These are phyloP conservation scores for Aspergillus bertholletiae DNA, from an alignment of 495 filamentous ascomycete species.

Conservation along the genomic window DNA sequence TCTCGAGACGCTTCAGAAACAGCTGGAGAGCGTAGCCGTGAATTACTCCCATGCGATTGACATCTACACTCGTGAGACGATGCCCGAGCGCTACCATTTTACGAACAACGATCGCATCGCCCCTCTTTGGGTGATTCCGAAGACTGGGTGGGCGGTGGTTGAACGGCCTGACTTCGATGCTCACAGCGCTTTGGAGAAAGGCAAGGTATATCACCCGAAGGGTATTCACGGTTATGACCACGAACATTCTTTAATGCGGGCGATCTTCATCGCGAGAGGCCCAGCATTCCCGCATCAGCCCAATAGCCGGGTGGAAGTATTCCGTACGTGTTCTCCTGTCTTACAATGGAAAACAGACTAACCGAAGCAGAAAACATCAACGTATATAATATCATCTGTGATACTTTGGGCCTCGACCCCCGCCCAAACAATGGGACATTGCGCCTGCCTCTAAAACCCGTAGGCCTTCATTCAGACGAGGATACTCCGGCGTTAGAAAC, in stretches of 20 bases:
- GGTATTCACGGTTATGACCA: constrained; percentile 92
- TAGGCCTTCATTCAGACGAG: constrained; percentile 63
- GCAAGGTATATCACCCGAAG: constrained; percentile 64
- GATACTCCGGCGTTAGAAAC: constrained; percentile 27
- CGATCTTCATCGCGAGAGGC: constrained; percentile 84
- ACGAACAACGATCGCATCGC: constrained; percentile 81
- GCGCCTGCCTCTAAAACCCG: constrained; percentile 66
- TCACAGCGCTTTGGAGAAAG: constrained; percentile 54
- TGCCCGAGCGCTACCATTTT: constrained; percentile 90
- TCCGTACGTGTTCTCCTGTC: constrained; percentile 57
- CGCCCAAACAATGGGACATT: constrained; percentile 85
- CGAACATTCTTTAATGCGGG: constrained; percentile 84
- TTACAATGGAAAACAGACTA: constrained; percentile 1
- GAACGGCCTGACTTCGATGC: constrained; percentile 74
- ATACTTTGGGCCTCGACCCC: constrained; percentile 67
- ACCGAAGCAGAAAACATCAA: constrained; percentile 73
- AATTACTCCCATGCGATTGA: constrained; percentile 66
- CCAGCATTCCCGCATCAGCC: constrained; percentile 83
- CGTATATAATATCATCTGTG: constrained; percentile 92
- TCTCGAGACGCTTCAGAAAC: constrained; percentile 38
- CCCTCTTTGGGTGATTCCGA: constrained; percentile 87
- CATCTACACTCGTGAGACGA: constrained; percentile 78
- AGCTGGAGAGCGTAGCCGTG: constrained; percentile 39
- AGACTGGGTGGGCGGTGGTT: constrained; percentile 85
- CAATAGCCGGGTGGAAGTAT: constrained; percentile 74